Conservation (phyloP, 345 rosid species). For the Chamaenerion angustifolium region DNA sequence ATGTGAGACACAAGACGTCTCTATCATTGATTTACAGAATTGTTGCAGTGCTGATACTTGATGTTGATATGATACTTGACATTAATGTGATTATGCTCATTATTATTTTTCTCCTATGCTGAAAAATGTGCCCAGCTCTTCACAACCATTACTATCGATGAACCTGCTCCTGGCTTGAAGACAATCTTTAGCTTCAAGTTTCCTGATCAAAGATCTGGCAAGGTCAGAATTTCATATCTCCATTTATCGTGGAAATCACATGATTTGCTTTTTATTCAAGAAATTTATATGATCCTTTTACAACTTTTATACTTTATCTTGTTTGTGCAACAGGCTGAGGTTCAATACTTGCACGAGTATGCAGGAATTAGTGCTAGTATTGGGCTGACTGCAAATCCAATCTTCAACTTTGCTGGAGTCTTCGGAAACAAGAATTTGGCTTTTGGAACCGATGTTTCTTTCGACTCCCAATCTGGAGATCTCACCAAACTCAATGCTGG, state of each 20-base stretch:
- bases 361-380: conserved; percentile 78
- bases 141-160: conserved; percentile 77
- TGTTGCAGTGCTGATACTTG: background rate
- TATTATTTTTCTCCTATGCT: background rate
- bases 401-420: conserved; percentile 83
- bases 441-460: conserved; percentile 81
- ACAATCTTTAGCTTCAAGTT: conserved; percentile 59
- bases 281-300: background rate
- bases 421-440: conserved; percentile 47
- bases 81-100: background rate
- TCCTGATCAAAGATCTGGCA: conserved; percentile 95
- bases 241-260: background rate
- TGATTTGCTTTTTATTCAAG: background rate
- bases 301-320: conserved; percentile 6
- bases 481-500: conserved; percentile 73
- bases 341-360: conserved; percentile 83
- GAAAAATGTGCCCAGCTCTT: conserved; percentile 32
- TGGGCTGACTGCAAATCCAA: conserved; percentile 72
- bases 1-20: background rate
- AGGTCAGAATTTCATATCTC: conserved; percentile 26
- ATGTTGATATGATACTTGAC: background rate
- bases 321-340: conserved; percentile 46
- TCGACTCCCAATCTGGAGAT: conserved; percentile 63
- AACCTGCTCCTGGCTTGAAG: conserved; percentile 87
- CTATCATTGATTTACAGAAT: too few relatives aligned